A percentile compares a stretch with the other conserved stretches of the same genome.
phyloP scores from a whole-genome alignment of 106 monocot genomes.

The Alisma plantagoaquatica region DNA sequence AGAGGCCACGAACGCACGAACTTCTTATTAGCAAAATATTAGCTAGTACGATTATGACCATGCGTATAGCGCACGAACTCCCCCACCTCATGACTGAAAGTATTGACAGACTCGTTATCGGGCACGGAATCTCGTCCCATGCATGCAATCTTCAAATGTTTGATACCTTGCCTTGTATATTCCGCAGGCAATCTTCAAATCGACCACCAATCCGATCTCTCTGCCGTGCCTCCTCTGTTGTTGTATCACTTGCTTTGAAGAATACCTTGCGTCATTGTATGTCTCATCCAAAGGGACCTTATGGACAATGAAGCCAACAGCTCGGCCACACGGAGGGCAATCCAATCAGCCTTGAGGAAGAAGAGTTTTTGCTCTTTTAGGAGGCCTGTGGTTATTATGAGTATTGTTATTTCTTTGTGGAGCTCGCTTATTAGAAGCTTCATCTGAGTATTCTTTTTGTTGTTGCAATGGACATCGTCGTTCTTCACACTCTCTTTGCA shows the following conservation, averaged over 20 bases:
- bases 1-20: too few relatives aligned
- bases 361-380: conserved; percentile 25
- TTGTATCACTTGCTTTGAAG: conserved; percentile 83
- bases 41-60: conserved; percentile 29
- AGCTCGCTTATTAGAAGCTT: conserved; percentile 11
- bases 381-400: conserved; percentile 14
- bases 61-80: conserved; percentile 26
- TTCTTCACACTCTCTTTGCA: neutral
- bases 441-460: too few relatives aligned
- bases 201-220: conserved; percentile 87
- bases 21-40: too few relatives aligned
- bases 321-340: conserved; percentile 70
- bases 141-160: conserved; percentile 85
- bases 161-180: conserved; percentile 76
- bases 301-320: conserved; percentile 62
- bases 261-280: conserved; percentile 82
- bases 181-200: conserved; percentile 80
- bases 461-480: neutral
- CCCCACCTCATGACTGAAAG: conserved; percentile 62
- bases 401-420: conserved; percentile 12
- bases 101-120: conserved; percentile 81
- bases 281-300: conserved; percentile 95
- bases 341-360: conserved; percentile 87
- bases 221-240: conserved; percentile 45
- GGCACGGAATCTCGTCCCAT: conserved; percentile 92